Evolutionary conservation across 805 yeast species (phyloP).

Genomic region (Candida tammaniensis): DNA sequence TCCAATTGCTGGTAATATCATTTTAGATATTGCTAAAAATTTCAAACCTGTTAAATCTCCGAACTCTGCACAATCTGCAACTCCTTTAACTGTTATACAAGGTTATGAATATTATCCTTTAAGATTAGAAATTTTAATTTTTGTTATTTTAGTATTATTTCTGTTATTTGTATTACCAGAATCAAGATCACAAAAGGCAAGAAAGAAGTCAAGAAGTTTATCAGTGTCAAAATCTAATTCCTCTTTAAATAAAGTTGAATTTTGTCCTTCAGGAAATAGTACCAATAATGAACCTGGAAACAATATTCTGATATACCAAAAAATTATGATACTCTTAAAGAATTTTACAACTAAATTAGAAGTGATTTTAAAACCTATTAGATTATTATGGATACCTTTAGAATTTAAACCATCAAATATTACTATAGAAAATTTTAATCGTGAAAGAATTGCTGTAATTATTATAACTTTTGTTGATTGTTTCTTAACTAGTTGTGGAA

Average conservation of each 20-base stretch:
- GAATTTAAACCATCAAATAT: slow-evolving; percentile 22
- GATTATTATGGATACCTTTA: slow-evolving; percentile 51
- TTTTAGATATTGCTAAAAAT: slow-evolving; percentile 12
- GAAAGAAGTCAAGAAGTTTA: slow-evolving; percentile 48
- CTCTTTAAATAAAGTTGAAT: not conserved
- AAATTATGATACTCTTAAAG: no score
- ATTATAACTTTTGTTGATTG: slow-evolving; percentile 49
- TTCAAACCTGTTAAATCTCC: not conserved
- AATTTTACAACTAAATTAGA: not conserved
- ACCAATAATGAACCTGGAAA: no score
- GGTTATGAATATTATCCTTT: slow-evolving; percentile 31
- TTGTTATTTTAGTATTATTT: slow-evolving; percentile 29
- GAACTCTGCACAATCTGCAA: not conserved
- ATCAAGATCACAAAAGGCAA: slow-evolving; percentile 56
- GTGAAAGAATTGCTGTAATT: slow-evolving; percentile 39
- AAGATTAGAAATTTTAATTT: slow-evolving; percentile 28
- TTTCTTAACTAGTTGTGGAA: slow-evolving; percentile 23
- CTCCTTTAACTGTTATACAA: slow-evolving; percentile 11
- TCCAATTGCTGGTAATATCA: slow-evolving; percentile 53
- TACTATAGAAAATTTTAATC: slow-evolving; percentile 12
- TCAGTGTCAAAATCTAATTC: slow-evolving; percentile 13
- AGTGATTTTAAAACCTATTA: slow-evolving; percentile 42
- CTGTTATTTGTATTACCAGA: slow-evolving; percentile 49
- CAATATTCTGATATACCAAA: no score
- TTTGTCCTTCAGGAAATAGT: no score